Conservation (phyloP, 106 monocot species). For the Vanilla planifolia region DNA sequence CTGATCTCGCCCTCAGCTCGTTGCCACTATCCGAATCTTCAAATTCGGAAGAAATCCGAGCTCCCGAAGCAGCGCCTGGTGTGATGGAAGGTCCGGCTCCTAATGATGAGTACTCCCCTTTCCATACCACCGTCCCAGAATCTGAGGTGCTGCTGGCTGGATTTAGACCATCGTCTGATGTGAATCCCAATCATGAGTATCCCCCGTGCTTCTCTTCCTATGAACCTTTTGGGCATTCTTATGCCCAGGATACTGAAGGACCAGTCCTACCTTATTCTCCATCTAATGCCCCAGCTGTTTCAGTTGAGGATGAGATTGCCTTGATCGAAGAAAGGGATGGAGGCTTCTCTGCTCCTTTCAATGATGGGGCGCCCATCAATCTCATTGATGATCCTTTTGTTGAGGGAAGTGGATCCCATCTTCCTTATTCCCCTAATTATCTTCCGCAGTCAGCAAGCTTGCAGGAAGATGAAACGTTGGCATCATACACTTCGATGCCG, state of each 20-base stretch:
- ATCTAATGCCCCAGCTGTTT: conserved; percentile 3
- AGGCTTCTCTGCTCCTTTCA: not conserved
- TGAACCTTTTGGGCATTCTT: conserved; percentile 11
- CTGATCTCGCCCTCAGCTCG: conserved; percentile 66
- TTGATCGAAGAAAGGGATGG: conserved; percentile 2
- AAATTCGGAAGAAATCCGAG: conserved; percentile 13
- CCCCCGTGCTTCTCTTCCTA: conserved; percentile 23
- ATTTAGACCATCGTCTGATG: conserved; percentile 5
- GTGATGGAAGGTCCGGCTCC: conserved; percentile 7
- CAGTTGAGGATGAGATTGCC: conserved; percentile 17
- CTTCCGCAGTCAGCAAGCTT: conserved; percentile 3
- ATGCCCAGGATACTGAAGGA: not conserved
- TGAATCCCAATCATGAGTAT: conserved; percentile 13
- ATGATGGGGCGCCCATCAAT: not conserved
- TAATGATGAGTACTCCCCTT: conserved; percentile 36
- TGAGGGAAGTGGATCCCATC: conserved; percentile 2
- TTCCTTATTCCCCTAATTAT: conserved; percentile 7
- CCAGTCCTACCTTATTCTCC: conserved; percentile 10
- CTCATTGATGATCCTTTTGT: conserved; percentile 10
- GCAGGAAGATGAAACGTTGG: conserved; percentile 14
- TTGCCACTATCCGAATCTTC: conserved; percentile 18
- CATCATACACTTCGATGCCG: conserved; percentile 12
- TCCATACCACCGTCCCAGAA: conserved; percentile 7
- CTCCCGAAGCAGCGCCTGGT: conserved; percentile 10
- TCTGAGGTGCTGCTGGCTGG: not conserved